Evolutionary conservation across 164 flowering plant species (phyloP).

Genomic region (Magnolia changhungtana): DNA sequence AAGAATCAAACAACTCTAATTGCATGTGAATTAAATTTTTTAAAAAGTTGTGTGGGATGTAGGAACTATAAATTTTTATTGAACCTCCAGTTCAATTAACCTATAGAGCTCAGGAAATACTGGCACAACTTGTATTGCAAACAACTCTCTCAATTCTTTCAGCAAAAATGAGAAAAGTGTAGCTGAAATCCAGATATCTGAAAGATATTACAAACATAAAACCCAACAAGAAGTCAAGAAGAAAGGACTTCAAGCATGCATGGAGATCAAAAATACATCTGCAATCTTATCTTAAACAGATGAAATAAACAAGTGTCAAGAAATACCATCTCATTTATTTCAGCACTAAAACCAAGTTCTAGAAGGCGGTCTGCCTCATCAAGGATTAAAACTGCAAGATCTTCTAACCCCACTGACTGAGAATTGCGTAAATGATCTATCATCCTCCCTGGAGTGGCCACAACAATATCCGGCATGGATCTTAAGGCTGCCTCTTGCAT

Average conservation of each 20-base stretch:
- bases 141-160: not conserved
- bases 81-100: no score
- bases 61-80: not conserved
- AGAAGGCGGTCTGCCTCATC: slow-evolving; percentile 99
- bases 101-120: not conserved
- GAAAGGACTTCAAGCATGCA: not conserved
- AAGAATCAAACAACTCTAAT: not conserved
- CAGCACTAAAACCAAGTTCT: slow-evolving; percentile 89
- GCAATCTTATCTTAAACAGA: not conserved
- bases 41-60: not conserved
- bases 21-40: no score
- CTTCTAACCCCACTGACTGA: slow-evolving; percentile 89
- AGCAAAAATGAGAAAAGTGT: not conserved
- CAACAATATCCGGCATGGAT: slow-evolving; percentile 92
- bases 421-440: slow-evolving; percentile 94
- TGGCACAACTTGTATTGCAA: not conserved
- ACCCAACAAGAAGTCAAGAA: not conserved
- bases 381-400: slow-evolving; percentile 89
- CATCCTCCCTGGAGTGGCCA: slow-evolving; percentile 98
- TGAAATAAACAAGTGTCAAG: not conserved
- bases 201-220: not conserved
- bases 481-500: slow-evolving; percentile 84
- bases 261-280: not conserved
- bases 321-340: slow-evolving; percentile 79
- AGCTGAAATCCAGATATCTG: not conserved